Evolutionary conservation across 768 basidiomycete genomes (phyloP).

Genomic region (Lentinula boryana): DNA sequence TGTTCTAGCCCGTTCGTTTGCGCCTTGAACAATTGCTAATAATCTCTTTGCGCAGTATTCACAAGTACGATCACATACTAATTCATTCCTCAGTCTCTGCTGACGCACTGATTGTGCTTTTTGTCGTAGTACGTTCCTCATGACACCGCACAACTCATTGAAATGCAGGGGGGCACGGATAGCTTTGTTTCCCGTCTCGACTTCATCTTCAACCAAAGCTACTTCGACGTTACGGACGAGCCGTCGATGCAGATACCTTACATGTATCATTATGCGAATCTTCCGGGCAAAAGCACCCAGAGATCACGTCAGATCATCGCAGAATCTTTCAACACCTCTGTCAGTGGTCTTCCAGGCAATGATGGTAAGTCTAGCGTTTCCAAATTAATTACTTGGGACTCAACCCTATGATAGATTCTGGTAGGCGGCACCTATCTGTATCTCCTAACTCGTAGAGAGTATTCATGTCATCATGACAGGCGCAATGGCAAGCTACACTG

Average conservation of each 20-base stretch:
- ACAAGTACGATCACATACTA: constrained; percentile 31
- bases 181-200: constrained; percentile 51
- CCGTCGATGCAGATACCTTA: constrained; percentile 64
- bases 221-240: constrained; percentile 60
- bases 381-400: background rate
- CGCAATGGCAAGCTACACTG: constrained; percentile 59
- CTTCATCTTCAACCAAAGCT: constrained; percentile 53
- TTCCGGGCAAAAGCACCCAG: constrained; percentile 53
- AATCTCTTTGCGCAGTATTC: constrained; percentile 40
- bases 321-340: constrained; percentile 49
- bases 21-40: background rate
- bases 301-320: constrained; percentile 50
- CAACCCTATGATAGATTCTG: background rate
- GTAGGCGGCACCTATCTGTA: background rate
- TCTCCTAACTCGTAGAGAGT: too few species aligned
- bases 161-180: constrained; percentile 52
- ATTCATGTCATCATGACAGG: constrained; percentile 22
- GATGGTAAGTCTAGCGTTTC: constrained; percentile 35
- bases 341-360: constrained; percentile 56
- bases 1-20: constrained; percentile 11
- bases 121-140: constrained; percentile 52
- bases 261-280: constrained; percentile 66
- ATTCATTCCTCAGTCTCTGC: background rate
- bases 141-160: constrained; percentile 55
- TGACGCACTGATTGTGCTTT: background rate